phyloP scores from a whole-genome alignment of 108 stramenopile species.

The Skeletonema costatum region DNA sequence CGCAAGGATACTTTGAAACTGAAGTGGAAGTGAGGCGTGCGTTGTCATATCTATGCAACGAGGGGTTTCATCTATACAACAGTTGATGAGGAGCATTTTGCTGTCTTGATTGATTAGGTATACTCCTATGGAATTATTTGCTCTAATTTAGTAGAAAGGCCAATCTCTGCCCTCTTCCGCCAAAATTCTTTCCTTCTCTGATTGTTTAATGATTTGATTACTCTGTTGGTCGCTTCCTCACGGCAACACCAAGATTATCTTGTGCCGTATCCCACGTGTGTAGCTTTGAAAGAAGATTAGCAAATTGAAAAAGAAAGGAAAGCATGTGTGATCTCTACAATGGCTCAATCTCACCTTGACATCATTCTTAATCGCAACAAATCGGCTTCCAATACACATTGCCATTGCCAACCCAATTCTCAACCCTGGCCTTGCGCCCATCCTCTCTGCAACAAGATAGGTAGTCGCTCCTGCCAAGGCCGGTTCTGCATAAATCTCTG shows the following conservation, averaged over 20 bases:
- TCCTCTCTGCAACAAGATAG: background rate
- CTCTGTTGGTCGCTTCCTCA: background rate
- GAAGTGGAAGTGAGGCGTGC: too few species aligned
- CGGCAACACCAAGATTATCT: background rate
- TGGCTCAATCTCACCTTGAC: background rate
- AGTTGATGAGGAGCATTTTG: too few species aligned
- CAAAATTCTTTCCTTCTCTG: too few species aligned
- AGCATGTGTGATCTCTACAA: background rate
- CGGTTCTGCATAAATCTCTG: constrained; percentile 30
- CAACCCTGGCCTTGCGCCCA: background rate
- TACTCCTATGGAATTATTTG: too few species aligned
- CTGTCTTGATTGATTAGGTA: too few species aligned
- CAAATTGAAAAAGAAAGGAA: background rate
- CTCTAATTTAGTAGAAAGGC: too few species aligned
- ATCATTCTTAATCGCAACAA: background rate
- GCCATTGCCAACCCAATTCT: background rate
- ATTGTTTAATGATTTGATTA: background rate
- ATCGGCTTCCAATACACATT: background rate
- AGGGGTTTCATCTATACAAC: too few species aligned
- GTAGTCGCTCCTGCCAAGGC: constrained; percentile 6
- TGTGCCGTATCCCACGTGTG: background rate
- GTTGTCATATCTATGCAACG: too few species aligned
- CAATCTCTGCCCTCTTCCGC: too few species aligned
- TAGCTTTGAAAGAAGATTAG: background rate
- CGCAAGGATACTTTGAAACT: too few species aligned